Percentiles rank a stretch among this genome's conserved stretches.
phyloP scores from a whole-genome alignment of 352 stramenopile genomes.

The Globisporangium nagaii region DNA sequence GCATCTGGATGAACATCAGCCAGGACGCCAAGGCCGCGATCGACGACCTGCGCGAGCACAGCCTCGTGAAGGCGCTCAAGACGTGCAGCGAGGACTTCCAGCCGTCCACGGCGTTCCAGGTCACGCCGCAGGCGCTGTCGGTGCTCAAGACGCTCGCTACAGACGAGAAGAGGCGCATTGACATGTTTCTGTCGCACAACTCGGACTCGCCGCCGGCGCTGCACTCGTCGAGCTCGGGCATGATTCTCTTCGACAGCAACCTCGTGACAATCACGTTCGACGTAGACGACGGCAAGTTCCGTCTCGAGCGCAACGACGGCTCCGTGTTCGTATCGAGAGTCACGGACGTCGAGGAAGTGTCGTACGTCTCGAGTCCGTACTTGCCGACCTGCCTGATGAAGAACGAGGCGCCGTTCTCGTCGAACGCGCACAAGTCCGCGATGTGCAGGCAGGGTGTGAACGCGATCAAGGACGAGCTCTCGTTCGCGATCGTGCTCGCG shows the following conservation, averaged over 20 bases:
- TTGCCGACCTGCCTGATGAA: slow-evolving; percentile 93
- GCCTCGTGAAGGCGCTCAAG: slow-evolving; percentile 94
- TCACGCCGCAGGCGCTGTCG: slow-evolving; percentile 35
- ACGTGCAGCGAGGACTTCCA: slow-evolving; percentile 93
- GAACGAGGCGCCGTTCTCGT: slow-evolving; percentile 91
- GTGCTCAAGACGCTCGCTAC: slow-evolving; percentile 33
- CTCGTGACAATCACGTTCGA: slow-evolving; percentile 92
- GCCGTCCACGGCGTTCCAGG: slow-evolving; percentile 92
- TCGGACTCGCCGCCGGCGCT: slow-evolving; percentile 20
- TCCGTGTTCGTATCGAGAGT: slow-evolving; percentile 91
- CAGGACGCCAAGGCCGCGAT: slow-evolving; percentile 95
- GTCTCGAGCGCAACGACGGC: slow-evolving; percentile 76
- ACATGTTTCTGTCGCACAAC: slow-evolving; percentile 46
- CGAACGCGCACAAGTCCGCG: slow-evolving; percentile 89
- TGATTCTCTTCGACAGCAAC: slow-evolving; percentile 89
- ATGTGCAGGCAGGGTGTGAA: slow-evolving; percentile 80
- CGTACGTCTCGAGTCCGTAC: slow-evolving; percentile 96
- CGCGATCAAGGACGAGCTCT: slow-evolving; percentile 92
- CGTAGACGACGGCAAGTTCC: slow-evolving; percentile 83
- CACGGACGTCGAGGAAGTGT: slow-evolving; percentile 96
- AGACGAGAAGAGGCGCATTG: slow-evolving; percentile 47
- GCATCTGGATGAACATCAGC: slow-evolving; percentile 93
- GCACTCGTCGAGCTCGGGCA: slow-evolving; percentile 53
- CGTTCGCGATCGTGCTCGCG: slow-evolving; percentile 95
- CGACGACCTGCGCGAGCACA: slow-evolving; percentile 93